These are phyloP conservation scores for Dothidotthia symphoricarpi DNA, from an alignment of 2,329 filamentous ascomycete species.

Conservation along the genomic window DNA sequence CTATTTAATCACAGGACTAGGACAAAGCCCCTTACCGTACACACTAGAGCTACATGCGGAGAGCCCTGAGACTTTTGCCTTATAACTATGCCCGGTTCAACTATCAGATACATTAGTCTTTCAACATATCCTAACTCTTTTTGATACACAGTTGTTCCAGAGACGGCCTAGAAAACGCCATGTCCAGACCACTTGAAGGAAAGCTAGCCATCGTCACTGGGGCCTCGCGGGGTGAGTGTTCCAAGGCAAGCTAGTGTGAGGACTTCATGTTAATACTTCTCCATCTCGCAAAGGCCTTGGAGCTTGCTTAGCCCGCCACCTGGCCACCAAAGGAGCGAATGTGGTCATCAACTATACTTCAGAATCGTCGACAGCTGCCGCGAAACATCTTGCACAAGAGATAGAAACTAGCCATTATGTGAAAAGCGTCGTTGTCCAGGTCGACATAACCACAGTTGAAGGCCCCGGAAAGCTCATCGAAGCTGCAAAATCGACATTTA, in stretches of 20 bases:
- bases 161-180: too few relatives aligned
- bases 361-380: slow-evolving; percentile 52
- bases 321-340: slow-evolving; percentile 68
- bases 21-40: too few relatives aligned
- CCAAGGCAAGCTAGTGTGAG: too few relatives aligned
- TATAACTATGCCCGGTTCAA: too few relatives aligned
- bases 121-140: too few relatives aligned
- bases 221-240: slow-evolving; percentile 63
- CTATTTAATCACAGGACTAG: too few relatives aligned
- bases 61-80: too few relatives aligned
- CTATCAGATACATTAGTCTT: too few relatives aligned
- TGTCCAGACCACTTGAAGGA: slow-evolving; percentile 50
- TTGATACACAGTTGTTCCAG: too few relatives aligned
- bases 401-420: slow-evolving; percentile 58
- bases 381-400: slow-evolving; percentile 51
- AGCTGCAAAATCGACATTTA: slow-evolving; percentile 56
- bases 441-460: slow-evolving; percentile 61
- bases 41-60: too few relatives aligned
- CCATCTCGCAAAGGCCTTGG: slow-evolving; percentile 62
- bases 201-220: slow-evolving; percentile 76
- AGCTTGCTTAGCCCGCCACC: slow-evolving; percentile 60
- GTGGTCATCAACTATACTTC: slow-evolving; percentile 70
- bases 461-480: slow-evolving; percentile 59
- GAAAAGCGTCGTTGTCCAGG: slow-evolving; percentile 60
- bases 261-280: background rate